Base-by-base conservation (phyloP, 441 rosid species). In the Codiaeum variegatum region DNA sequence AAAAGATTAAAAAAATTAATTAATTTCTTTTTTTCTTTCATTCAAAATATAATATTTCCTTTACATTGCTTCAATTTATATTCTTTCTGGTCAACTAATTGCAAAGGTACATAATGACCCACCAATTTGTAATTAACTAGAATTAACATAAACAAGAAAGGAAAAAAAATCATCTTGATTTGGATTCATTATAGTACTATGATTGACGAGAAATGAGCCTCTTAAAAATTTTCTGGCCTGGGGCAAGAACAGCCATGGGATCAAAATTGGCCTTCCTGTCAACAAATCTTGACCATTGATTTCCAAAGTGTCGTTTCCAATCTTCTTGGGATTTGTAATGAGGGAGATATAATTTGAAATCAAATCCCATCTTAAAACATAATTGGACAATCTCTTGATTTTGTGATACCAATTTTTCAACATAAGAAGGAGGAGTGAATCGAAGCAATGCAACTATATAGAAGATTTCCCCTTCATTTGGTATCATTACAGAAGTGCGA, bases 381-480 rank as follows among this genome's bases (percentile, higher is more conserved):
- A 81, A 69, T 10, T 83, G 83, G 23, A 92, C 75, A 46, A 94
- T 87, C 71, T 89, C 91, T 1, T 77, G 83, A 68, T 94, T 94
- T 65, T 91, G 91, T 18, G 76, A 72, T n/a, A 88, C 96, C 86
- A 85, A 8, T 67, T 82, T 79, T 9, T 87, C 87, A 0, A 83
- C 87, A 34, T 80, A 34, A 8, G 82, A 73, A 16, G 88, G 85
- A 12, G 61, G 75, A 54, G 83, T 76, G 55, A 86, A 90, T 47
- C 97, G 83, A 47, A 94, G 95, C 77, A 94, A 80, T n/a, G 97
- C 98, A 68, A 92, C 93, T 1, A 92, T 76, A 80, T 94, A 94
- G 85, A 94, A 94, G 24, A 92, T 80, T 44, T 89, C 97, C 23
- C 90, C 94, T 34, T 85, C 88, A 1, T 19, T 51, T 11, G 98